Percentiles rank a stretch among this genome's conserved stretches.
phyloP scores from a whole-genome alignment of 1,284 basidiomycete species.

The Apiotrichum brassicae region DNA sequence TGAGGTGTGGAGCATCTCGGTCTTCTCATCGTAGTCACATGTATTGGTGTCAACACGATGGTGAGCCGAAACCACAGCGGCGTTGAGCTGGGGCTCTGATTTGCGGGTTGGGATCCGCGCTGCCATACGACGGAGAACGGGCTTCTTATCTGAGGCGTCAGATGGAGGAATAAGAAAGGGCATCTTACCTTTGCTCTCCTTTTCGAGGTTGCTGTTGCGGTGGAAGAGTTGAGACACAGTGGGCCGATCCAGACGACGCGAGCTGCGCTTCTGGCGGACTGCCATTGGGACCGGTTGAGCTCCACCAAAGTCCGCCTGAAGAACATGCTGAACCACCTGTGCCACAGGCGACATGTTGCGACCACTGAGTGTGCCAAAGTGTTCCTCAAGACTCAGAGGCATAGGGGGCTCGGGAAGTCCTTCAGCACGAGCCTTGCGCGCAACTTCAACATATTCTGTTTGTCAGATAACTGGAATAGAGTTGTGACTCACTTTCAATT shows the following conservation, averaged over 20 bases:
- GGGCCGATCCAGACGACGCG: neutral
- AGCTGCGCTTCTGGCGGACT: neutral
- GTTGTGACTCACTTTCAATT: slow-evolving; percentile 31
- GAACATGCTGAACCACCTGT: neutral
- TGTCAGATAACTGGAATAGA: neutral
- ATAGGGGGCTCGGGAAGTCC: slow-evolving; percentile 33
- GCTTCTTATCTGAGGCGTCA: neutral
- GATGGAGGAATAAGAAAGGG: no score
- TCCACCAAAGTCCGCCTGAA: neutral
- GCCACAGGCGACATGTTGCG: slow-evolving; percentile 20
- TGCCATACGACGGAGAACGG: neutral
- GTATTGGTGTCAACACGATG: no score
- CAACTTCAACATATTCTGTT: slow-evolving; percentile 40
- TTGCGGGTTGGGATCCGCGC: neutral
- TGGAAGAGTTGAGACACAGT: neutral
- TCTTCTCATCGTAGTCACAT: neutral
- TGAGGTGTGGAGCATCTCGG: neutral
- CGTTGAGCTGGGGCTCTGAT: neutral
- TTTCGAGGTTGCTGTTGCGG: neutral
- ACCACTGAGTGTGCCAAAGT: slow-evolving; percentile 23
- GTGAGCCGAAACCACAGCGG: no score
- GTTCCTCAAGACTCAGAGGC: slow-evolving; percentile 33
- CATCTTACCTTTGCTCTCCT: neutral
- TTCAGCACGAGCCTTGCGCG: slow-evolving; percentile 38
- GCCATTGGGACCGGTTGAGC: neutral